Conservation (phyloP, 2,329 filamentous ascomycete species). For the Ophiobolus disseminans region DNA sequence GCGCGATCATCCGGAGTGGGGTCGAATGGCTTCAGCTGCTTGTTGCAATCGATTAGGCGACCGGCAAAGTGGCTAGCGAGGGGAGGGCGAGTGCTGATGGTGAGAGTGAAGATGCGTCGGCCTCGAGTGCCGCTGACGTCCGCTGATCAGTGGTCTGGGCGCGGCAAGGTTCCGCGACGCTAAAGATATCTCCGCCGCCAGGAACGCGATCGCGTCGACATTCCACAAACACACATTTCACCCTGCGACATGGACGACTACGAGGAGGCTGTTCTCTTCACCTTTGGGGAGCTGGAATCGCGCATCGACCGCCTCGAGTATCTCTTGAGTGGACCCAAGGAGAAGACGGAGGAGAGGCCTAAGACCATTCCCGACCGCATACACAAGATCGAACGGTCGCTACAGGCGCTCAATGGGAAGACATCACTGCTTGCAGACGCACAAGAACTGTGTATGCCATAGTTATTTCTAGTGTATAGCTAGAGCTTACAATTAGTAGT, state of each 20-base stretch:
- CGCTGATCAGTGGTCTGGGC: conserved; percentile 4
- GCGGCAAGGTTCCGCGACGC: conserved; percentile 13
- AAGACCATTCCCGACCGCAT: conserved; percentile 45
- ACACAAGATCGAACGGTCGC: conserved; percentile 45
- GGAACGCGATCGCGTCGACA: conserved; percentile 27
- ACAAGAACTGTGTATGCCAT: conserved; percentile 45
- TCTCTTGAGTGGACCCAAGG: conserved; percentile 47
- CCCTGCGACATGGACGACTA: conserved; percentile 44
- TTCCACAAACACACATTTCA: conserved; percentile 16
- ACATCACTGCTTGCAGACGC: conserved; percentile 51
- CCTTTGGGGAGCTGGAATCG: conserved; percentile 54
- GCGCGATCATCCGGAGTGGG: conserved; percentile 35
- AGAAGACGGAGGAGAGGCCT: conserved; percentile 27
- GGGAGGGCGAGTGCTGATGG: conserved; percentile 3
- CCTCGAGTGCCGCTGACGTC: conserved; percentile 16
- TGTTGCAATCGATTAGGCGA: neutral
- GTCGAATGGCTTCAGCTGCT: neutral
- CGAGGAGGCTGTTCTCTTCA: conserved; percentile 51
- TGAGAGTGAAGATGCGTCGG: conserved; percentile 8
- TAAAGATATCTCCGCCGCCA: conserved; percentile 21
- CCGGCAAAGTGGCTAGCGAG: neutral
- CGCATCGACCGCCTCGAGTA: conserved; percentile 55
- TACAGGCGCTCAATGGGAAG: conserved; percentile 50
- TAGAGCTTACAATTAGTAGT: conserved; percentile 38
- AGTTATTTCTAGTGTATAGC: neutral